Base-by-base conservation (phyloP, 176 grass and related monocot species). In the Oryza coarctata region DNA sequence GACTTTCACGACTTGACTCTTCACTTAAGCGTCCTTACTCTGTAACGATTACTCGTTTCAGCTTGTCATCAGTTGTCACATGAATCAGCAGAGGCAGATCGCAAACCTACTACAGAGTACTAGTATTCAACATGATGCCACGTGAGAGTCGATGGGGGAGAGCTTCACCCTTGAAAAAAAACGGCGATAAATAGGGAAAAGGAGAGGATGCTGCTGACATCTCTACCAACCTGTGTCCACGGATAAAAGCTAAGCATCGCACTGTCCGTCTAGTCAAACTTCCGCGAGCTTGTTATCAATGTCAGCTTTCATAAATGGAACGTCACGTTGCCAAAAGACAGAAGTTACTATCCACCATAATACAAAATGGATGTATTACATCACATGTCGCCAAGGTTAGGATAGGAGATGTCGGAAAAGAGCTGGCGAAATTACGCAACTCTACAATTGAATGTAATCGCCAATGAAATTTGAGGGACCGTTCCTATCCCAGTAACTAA, bases 201-300 rank as follows among this genome's bases (percentile, higher is more conserved):
- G 22, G 23, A 34, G 71, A 63, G 23, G 66, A 43, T 9, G 22
- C 20, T 63, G 12, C 35, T 70, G 36, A 49, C 47, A 62, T 44
- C 18, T 31, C 73, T 76, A 79, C 80, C 86, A 78, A 88, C 86
- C 74, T 88, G 80, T 83, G 43, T 31, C 86, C 86, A 66, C 67
- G 27, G 23, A 73, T 31, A 72, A 63, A 62, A 70, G 71, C 5
- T 63, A 55, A 33, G 12, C 2, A 25, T 2, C 22, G 10, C 38
- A 26, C n/a, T 78, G 67, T 43, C 1, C 39, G 30, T 73, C 68
- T 30, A 28, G 58, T 10, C 73, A 23, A 32, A 13, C 43, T 38
- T 50, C 36, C 50, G 73, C 73, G 38, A 31, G 29, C n/a, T 67
- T 15, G 12, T 6, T 81, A 7, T 36, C 27, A 70, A 63, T n/a